Conservation (phyloP, 2,329 filamentous ascomycete species). For the Aspergillus japonicus region DNA sequence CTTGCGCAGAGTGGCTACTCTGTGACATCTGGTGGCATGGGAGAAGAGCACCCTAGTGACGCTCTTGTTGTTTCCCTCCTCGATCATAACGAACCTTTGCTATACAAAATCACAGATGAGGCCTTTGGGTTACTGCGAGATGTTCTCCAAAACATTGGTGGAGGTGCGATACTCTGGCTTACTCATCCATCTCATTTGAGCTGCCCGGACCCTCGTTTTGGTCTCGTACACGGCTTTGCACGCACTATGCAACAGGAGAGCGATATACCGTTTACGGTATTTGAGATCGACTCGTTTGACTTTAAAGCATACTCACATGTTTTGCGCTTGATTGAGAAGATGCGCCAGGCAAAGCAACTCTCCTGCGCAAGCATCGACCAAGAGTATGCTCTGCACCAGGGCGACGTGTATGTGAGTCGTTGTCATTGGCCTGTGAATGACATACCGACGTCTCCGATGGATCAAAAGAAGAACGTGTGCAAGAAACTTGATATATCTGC, state of each 20-base stretch:
- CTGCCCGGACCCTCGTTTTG: conserved; percentile 15
- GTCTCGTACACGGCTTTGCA: conserved; percentile 9
- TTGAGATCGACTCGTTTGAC: conserved; percentile 16
- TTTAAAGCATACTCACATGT: too few species aligned
- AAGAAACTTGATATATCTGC: too few species aligned
- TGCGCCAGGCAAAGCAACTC: not conserved
- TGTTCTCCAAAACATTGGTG: too few species aligned
- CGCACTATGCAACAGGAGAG: conserved; percentile 15
- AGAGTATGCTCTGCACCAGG: conserved; percentile 15
- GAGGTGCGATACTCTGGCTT: too few species aligned
- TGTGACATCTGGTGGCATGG: too few species aligned
- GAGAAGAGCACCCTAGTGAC: too few species aligned
- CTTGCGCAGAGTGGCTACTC: too few species aligned
- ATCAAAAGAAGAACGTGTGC: too few species aligned
- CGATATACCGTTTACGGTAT: conserved; percentile 7
- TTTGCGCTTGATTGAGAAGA: too few species aligned
- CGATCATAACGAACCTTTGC: conserved; percentile 15
- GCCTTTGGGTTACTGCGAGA: not conserved
- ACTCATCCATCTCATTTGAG: conserved; percentile 1
- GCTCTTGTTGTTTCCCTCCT: conserved; percentile 12
- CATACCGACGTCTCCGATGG: not conserved
- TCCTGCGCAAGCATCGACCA: conserved; percentile 1
- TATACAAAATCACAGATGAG: conserved; percentile 7
- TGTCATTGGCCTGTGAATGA: conserved; percentile 11
- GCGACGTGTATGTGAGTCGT: conserved; percentile 8